Percentiles rank a stretch among this genome's conserved stretches.
These are phyloP conservation scores for Beauveria sp. DNA, from an alignment of 2,329 filamentous ascomycete species.

Conservation along the genomic window DNA sequence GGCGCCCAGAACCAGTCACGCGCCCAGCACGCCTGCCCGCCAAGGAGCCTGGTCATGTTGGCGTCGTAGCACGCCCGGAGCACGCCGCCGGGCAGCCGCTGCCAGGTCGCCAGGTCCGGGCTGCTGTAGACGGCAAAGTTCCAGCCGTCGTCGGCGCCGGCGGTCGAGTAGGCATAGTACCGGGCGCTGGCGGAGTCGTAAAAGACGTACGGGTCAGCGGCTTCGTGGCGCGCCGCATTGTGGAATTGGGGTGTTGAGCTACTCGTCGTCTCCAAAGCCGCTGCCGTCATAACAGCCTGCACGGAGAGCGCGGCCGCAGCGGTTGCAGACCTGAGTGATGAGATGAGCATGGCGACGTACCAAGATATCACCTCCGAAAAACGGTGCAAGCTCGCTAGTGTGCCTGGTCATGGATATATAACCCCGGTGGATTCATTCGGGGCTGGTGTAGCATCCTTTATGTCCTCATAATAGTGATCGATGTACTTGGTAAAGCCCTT, in stretches of 20 bases:
- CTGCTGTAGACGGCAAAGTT: constrained; percentile 29
- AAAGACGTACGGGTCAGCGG: constrained; percentile 27
- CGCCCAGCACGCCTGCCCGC: constrained; percentile 29
- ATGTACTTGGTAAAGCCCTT: no score
- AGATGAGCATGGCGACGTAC: background rate
- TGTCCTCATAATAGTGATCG: no score
- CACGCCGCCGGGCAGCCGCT: constrained; percentile 24
- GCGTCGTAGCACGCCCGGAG: constrained; percentile 25
- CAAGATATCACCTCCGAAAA: background rate
- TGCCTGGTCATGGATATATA: background rate
- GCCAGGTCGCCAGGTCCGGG: constrained; percentile 29
- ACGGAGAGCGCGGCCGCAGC: background rate
- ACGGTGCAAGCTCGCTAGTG: no score
- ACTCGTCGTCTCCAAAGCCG: background rate
- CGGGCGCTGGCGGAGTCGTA: constrained; percentile 22
- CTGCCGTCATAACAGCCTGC: background rate
- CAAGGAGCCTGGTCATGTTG: constrained; percentile 16
- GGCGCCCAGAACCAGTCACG: constrained; percentile 30
- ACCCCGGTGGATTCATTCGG: background rate
- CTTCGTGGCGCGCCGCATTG: constrained; percentile 25
- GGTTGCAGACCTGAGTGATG: background rate
- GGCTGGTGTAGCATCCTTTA: no score
- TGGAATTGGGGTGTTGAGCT: constrained; percentile 22
- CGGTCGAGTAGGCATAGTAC: constrained; percentile 30
- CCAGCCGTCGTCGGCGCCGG: constrained; percentile 25